Conservation (phyloP, 768 basidiomycete species). For the Clitopilus passeckerianus region DNA sequence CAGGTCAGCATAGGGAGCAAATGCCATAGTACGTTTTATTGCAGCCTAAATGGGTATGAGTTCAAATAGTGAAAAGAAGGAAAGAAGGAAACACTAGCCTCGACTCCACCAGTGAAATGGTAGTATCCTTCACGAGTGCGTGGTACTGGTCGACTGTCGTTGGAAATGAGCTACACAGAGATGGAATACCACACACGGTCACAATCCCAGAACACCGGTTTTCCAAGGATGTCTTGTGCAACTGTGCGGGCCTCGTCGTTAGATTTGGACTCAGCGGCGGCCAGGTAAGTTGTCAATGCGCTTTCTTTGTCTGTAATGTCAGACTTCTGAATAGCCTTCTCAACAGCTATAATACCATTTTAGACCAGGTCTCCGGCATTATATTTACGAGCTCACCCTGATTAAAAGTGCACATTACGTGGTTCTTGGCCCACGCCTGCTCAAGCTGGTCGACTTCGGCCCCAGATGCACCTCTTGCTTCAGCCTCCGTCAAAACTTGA, state of each 20-base stretch:
- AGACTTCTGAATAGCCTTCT: conserved; percentile 49
- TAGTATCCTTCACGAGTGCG: conserved; percentile 91
- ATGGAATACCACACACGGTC: conserved; percentile 42
- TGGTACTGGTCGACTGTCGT: conserved; percentile 45
- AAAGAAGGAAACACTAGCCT: conserved; percentile 28
- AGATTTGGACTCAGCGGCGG: conserved; percentile 58
- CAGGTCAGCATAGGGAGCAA: conserved; percentile 84
- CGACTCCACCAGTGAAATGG: conserved; percentile 78
- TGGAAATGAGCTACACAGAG: no score
- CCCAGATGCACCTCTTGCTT: conserved; percentile 56
- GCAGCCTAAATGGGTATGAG: conserved; percentile 45
- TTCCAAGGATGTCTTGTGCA: conserved; percentile 71
- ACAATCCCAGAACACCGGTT: conserved; percentile 83
- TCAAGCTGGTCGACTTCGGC: conserved; percentile 72
- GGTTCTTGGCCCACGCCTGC: conserved; percentile 63
- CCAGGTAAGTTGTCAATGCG: conserved; percentile 54
- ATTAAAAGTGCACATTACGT: conserved; percentile 78
- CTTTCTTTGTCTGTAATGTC: conserved; percentile 46
- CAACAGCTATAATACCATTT: conserved; percentile 41
- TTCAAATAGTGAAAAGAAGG: not conserved
- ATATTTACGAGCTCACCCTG: conserved; percentile 52
- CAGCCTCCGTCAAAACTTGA: conserved; percentile 66
- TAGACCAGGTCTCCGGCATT: conserved; percentile 1
- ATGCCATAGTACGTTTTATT: conserved; percentile 73
- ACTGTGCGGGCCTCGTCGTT: conserved; percentile 66